Percentiles rank a stretch among this genome's conserved stretches.
These are phyloP conservation scores for Vanderwaltozyma yarrowii DNA, from an alignment of 805 yeast genomes.

Conservation along the genomic window DNA sequence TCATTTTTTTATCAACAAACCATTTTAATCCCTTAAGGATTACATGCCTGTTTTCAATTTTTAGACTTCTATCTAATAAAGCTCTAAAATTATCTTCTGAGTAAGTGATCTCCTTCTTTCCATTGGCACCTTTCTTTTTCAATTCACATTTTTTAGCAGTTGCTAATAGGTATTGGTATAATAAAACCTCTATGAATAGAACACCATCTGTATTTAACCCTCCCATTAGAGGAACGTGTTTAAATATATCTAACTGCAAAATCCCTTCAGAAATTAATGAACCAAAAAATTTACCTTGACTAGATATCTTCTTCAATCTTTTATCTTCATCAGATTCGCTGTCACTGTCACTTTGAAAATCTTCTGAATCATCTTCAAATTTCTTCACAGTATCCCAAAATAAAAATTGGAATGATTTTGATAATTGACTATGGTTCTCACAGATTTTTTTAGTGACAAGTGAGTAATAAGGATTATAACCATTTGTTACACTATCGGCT, in stretches of 20 bases:
- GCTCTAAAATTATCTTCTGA: conserved; percentile 23
- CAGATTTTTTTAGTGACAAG: conserved; percentile 69
- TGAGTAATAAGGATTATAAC: conserved; percentile 85
- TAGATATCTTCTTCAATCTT: conserved; percentile 49
- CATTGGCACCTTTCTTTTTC: conserved; percentile 24
- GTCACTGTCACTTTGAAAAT: conserved; percentile 24
- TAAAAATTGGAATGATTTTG: conserved; percentile 79
- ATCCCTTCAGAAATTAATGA: conserved; percentile 61
- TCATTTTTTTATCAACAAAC: conserved; percentile 22
- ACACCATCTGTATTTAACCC: conserved; percentile 49
- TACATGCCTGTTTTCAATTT: conserved; percentile 17
- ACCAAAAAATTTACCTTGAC: conserved; percentile 77
- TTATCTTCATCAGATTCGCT: conserved; percentile 41
- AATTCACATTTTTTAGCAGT: conserved; percentile 54
- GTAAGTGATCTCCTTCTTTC: conserved; percentile 22
- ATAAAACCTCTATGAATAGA: conserved; percentile 61
- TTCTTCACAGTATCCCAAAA: conserved; percentile 81
- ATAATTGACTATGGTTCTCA: conserved; percentile 51
- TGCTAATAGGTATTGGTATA: conserved; percentile 56
- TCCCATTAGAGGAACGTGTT: conserved; percentile 64
- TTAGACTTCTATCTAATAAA: conserved; percentile 13
- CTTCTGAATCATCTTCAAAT: conserved; percentile 38
- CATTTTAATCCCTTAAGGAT: conserved; percentile 27
- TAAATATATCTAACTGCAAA: conserved; percentile 61
- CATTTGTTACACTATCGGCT: conserved; percentile 45